Percentiles rank a stretch among this genome's conserved stretches.
These are phyloP conservation scores for Talaromyces liani DNA, from an alignment of 495 filamentous ascomycete species.

Conservation along the genomic window DNA sequence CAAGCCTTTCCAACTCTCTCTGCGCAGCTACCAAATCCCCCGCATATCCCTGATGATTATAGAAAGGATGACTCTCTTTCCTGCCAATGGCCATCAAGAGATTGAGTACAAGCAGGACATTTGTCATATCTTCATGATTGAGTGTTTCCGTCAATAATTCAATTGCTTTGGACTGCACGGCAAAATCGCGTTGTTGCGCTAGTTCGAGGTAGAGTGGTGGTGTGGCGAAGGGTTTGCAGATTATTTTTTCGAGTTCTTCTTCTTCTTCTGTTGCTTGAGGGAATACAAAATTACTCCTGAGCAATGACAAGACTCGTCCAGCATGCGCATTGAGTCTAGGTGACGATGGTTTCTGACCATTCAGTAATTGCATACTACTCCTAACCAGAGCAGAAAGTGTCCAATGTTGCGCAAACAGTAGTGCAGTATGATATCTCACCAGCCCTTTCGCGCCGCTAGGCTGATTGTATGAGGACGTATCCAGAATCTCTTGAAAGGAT, in stretches of 20 bases:
- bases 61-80: not conserved
- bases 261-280: not conserved
- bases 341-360: no score
- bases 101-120: not conserved
- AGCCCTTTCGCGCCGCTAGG: no score
- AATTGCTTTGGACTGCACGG: not conserved
- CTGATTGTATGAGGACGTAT: no score
- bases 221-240: not conserved
- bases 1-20: not conserved
- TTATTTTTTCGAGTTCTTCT: not conserved
- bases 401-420: no score
- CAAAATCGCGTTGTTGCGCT: not conserved
- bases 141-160: not conserved
- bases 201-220: not conserved
- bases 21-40: not conserved
- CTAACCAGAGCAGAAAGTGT: no score
- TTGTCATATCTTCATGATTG: not conserved
- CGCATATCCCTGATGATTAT: not conserved
- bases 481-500: no score
- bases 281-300: not conserved
- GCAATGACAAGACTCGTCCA: no score
- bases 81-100: not conserved
- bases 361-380: no score
- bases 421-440: no score
- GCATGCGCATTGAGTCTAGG: no score